phyloP scores from a whole-genome alignment of 441 rosid genomes.

The Theobroma grandiflorum region DNA sequence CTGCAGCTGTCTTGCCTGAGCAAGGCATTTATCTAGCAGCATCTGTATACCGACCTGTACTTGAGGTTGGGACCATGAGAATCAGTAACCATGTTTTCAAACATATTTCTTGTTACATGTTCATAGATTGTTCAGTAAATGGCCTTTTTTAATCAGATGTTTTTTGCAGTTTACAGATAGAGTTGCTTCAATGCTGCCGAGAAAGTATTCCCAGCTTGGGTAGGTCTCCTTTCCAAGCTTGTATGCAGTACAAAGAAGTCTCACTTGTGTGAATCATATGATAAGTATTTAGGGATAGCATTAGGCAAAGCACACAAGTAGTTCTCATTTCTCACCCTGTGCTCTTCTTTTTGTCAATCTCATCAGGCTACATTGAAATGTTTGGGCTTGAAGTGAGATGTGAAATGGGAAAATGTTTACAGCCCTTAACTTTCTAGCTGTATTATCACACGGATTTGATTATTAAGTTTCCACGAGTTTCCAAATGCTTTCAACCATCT shows the following conservation, averaged over 20 bases:
- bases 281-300: neutral
- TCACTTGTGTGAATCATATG: neutral
- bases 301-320: neutral
- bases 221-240: conserved; percentile 49
- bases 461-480: conserved; percentile 6
- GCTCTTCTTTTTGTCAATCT: conserved; percentile 4
- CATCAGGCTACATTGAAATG: neutral
- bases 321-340: neutral
- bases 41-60: conserved; percentile 90
- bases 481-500: conserved; percentile 6
- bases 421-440: neutral
- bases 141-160: conserved; percentile 36
- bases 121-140: conserved; percentile 24
- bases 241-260: neutral
- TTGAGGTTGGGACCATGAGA: conserved; percentile 65
- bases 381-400: conserved; percentile 17
- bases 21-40: conserved; percentile 99
- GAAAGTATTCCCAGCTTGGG: conserved; percentile 90
- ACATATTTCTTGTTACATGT: conserved; percentile 19
- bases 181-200: conserved; percentile 85
- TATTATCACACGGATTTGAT: neutral
- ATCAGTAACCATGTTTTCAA: conserved; percentile 17
- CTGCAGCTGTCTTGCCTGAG: conserved; percentile 96
- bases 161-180: conserved; percentile 91
- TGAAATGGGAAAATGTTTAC: neutral